Conservation (phyloP, 148 eudicot genomes). For the Vaccinium vitisidaea region DNA sequence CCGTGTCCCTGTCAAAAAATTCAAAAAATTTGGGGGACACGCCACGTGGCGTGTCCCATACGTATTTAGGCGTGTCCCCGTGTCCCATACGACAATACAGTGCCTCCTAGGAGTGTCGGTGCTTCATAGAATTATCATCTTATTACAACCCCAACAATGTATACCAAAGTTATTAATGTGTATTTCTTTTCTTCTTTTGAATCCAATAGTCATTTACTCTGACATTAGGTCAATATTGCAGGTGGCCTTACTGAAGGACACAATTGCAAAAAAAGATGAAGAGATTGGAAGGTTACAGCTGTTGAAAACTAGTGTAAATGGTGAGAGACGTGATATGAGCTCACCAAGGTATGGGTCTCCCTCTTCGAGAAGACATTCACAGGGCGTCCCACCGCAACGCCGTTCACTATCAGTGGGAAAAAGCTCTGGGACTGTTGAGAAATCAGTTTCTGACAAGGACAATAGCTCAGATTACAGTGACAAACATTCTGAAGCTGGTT, state of each 20-base stretch:
- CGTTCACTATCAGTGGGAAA: constrained; percentile 33
- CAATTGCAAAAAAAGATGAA: constrained; percentile 71
- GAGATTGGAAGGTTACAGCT: constrained; percentile 63
- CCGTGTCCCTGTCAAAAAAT: too few species aligned
- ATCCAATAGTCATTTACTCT: background rate
- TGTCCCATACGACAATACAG: too few species aligned
- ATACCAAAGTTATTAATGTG: background rate
- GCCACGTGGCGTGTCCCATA: too few species aligned
- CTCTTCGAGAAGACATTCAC: constrained; percentile 72
- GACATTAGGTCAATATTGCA: constrained; percentile 23
- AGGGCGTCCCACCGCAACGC: constrained; percentile 34
- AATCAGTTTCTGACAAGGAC: constrained; percentile 62
- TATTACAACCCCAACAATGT: background rate
- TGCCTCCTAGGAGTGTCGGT: too few species aligned
- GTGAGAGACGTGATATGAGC: constrained; percentile 43
- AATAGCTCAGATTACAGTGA: constrained; percentile 71
- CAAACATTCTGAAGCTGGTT: constrained; percentile 71
- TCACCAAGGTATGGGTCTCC: constrained; percentile 39
- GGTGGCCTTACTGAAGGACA: constrained; percentile 71
- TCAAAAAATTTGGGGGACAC: too few species aligned
- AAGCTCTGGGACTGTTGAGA: constrained; percentile 31
- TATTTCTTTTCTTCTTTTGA: background rate
- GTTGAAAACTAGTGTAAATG: constrained; percentile 41
- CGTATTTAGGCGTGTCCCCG: too few species aligned
- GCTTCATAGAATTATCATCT: too few species aligned